Conservation (phyloP, 2,329 filamentous ascomycete species). For the Phialophora expanda region DNA sequence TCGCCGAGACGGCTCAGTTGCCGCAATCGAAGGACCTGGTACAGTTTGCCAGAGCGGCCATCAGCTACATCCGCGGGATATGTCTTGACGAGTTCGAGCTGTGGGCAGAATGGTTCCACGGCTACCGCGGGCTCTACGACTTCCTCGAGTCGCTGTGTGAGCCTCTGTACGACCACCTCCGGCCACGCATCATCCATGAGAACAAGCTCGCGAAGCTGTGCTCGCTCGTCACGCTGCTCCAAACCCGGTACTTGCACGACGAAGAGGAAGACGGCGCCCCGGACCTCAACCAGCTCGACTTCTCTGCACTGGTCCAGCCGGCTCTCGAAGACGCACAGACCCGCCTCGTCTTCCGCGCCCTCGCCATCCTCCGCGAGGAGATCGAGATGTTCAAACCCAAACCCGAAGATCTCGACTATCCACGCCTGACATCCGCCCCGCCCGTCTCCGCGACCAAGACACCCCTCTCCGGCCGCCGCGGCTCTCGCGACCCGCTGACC, state of each 20-base stretch:
- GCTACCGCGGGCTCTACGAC: constrained; percentile 66
- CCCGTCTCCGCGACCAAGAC: constrained; percentile 43
- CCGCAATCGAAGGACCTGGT: constrained; percentile 69
- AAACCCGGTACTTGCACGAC: constrained; percentile 68
- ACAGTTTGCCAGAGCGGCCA: constrained; percentile 66
- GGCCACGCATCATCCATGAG: constrained; percentile 69
- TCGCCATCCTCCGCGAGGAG: constrained; percentile 67
- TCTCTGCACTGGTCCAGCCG: constrained; percentile 65
- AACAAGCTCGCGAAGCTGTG: constrained; percentile 69
- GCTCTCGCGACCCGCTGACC: constrained; percentile 43
- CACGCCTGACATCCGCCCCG: constrained; percentile 52
- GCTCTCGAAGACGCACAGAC: constrained; percentile 71
- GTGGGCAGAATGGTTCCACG: constrained; percentile 70
- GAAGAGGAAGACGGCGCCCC: constrained; percentile 59
- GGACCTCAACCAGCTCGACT: constrained; percentile 64
- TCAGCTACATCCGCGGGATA: constrained; percentile 68
- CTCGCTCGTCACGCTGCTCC: constrained; percentile 68
- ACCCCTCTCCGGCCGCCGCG: constrained; percentile 41
- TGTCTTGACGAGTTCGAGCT: constrained; percentile 71
- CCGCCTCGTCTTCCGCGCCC: constrained; percentile 68
- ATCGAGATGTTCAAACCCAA: constrained; percentile 70
- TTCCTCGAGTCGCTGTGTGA: constrained; percentile 71
- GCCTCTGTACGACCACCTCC: constrained; percentile 69
- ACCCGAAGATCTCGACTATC: constrained; percentile 69
- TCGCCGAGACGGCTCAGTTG: constrained; percentile 60